phyloP scores from a whole-genome alignment of 1,284 basidiomycete species.

The Cryptococcus amylolentus region DNA sequence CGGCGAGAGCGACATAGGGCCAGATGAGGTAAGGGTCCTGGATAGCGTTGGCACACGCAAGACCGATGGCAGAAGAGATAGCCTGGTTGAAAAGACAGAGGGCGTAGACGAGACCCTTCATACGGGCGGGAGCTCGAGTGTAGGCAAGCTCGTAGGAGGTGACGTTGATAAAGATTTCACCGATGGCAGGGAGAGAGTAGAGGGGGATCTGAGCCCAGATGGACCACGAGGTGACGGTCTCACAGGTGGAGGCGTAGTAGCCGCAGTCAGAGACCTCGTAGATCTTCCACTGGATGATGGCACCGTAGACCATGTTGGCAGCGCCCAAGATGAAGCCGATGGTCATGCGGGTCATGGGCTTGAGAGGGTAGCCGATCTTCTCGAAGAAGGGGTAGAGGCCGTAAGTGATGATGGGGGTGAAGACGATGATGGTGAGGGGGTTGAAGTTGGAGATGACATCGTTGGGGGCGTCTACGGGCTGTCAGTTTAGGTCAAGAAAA shows the following conservation, averaged over 20 bases:
- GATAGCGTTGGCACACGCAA: constrained; percentile 34
- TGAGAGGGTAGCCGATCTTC: constrained; percentile 39
- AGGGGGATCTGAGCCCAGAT: constrained; percentile 52
- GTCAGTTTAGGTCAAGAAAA: not conserved
- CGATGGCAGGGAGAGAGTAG: constrained; percentile 52
- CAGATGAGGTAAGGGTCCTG: constrained; percentile 52
- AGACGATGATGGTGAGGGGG: constrained; percentile 50
- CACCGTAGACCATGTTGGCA: constrained; percentile 49
- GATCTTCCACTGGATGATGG: constrained; percentile 53
- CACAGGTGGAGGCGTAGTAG: constrained; percentile 45
- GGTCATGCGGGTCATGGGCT: constrained; percentile 36
- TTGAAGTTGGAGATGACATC: constrained; percentile 54
- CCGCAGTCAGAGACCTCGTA: constrained; percentile 52
- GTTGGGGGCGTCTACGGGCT: constrained; percentile 45
- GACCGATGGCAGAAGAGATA: constrained; percentile 50
- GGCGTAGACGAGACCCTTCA: constrained; percentile 51
- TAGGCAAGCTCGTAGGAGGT: constrained; percentile 54
- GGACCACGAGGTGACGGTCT: constrained; percentile 29
- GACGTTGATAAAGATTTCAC: constrained; percentile 54
- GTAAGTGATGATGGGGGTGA: constrained; percentile 51
- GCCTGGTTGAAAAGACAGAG: constrained; percentile 51
- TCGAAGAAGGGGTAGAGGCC: constrained; percentile 51
- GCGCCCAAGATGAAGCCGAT: constrained; percentile 45
- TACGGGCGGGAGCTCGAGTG: constrained; percentile 50
- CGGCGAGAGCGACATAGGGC: constrained; percentile 47